These are phyloP conservation scores for Aspergillus indologenus DNA, from an alignment of 495 filamentous ascomycete species.

Conservation along the genomic window DNA sequence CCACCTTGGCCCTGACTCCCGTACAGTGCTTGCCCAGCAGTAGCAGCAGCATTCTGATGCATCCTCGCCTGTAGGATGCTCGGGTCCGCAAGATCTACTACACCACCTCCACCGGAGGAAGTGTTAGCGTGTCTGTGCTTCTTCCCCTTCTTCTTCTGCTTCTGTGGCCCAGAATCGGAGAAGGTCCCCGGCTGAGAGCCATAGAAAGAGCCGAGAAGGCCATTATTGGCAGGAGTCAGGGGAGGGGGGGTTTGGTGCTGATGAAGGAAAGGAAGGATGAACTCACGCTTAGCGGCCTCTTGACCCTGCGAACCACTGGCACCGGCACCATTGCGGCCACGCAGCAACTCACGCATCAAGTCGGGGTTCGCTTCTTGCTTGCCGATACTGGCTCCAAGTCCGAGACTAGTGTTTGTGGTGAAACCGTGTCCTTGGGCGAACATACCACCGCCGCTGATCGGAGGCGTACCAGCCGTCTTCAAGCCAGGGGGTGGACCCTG, in stretches of 20 bases:
- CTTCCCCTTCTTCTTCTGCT: slow-evolving; percentile 99
- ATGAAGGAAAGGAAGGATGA: slow-evolving; percentile 76
- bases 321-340: slow-evolving; percentile 54
- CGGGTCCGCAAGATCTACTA: slow-evolving; percentile 99
- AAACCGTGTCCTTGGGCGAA: slow-evolving; percentile 79
- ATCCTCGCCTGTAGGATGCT: slow-evolving; percentile 98
- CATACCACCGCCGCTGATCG: slow-evolving; percentile 71
- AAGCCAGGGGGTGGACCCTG: slow-evolving; percentile 93
- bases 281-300: slow-evolving; percentile 95
- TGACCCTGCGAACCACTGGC: slow-evolving; percentile 60
- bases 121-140: slow-evolving; percentile 99
- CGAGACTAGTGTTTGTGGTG: slow-evolving; percentile 60
- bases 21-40: slow-evolving; percentile 79
- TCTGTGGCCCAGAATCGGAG: slow-evolving; percentile 79
- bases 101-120: slow-evolving; percentile 97
- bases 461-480: slow-evolving; percentile 90
- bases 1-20: slow-evolving; percentile 96
- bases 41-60: slow-evolving; percentile 71
- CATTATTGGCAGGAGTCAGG: slow-evolving; percentile 76
- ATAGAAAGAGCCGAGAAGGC: slow-evolving; percentile 86
- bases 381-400: slow-evolving; percentile 61
- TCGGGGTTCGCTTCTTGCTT: slow-evolving; percentile 74
- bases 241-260: slow-evolving; percentile 83
- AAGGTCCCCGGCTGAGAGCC: slow-evolving; percentile 77
- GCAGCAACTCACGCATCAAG: slow-evolving; percentile 74